Base-by-base conservation (phyloP, 2,329 filamentous ascomycete species). In the Fusarium miscanthi region DNA sequence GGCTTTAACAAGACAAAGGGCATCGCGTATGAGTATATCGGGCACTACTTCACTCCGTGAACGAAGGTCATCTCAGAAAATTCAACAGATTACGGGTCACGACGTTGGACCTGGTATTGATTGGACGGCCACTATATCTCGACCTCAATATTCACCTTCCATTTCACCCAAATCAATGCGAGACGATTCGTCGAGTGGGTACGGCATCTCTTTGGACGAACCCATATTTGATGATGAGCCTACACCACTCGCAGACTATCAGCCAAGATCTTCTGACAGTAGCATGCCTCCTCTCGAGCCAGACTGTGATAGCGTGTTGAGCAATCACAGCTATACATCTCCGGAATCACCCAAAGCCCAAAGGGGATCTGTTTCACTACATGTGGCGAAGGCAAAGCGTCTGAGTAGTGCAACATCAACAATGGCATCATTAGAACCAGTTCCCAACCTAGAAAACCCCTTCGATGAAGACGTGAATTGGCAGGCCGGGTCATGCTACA, bases 71-170 rank as follows among this genome's bases (percentile, higher is more conserved):
- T 79, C 80, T 1, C 76, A 78, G 46, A 86, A 86, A 76, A 78
- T 85, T 45, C 78, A 80, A 38, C 82, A 84, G 70, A 78, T 86
- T 19, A 85, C 78, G 9, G 84, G 84, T 3, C 77, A 82, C 33
- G 81, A 83, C 43, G 48, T 85, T n/a, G 77, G 79, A 51, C 66
- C 79, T 23, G 52, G 51, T 23, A 46, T 66, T 19, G 75, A 77
- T 49, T 76, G 73, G 67, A 59, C 59, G 8, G 31, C 67, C 23
- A 41, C 71, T 60, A 33, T 58, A 46, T 30, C 54, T 38, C 27
- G 60, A 33, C 30, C 41, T 41, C 59, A 42, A 38, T 65, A 73
- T 56, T 77, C 69, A 19, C 72, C 73, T 12, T 72, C 66, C 30
- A 58, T 73, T 19, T 76, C 70, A 5, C 72, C 66, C 23, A 63